Evolutionary conservation across 805 yeast species (phyloP), one percentile per base, ranked within the genome.

Genomic region (Zygosaccharomyces kombuchaensis): DNA sequence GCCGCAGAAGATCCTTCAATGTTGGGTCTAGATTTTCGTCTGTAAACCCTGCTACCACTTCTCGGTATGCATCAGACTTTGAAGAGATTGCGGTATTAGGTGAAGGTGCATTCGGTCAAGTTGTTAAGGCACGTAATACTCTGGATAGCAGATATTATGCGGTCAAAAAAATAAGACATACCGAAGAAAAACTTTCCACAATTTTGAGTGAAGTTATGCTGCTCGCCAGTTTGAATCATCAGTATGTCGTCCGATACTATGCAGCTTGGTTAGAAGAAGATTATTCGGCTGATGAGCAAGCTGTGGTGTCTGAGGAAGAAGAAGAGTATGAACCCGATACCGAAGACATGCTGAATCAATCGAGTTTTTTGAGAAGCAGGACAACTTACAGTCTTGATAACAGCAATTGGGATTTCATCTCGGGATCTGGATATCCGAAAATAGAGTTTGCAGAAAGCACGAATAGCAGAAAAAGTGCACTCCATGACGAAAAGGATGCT

Each of bases 211-310:
- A 93, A 59, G 99, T 93, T 0, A 81, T 90, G 78, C 75, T 95
- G 9, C 74, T 93, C 54, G 96, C 98, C 2, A 74, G 98, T 49
- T 72, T 93, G 43, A 91, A 90, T 56, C 97, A 93, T 60, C 97
- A 90, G 61, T 91, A 88, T 63, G 96, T 93, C 34, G 99, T 93
- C 3, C 71, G 99, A 46, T 93, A 93, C 66, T 93, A 87, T 66
- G 95, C 97, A 2, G 96, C 97, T 0, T 93, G 99, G 99, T 77
- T 91, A 4, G 97, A 90, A 60, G 95, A 87, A 45, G 82, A 81
- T 23, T 47, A 39, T 48, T 53, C 58, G 58, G n/a, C 26, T 3
- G 69, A 63, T 26, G 72, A 66, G n/a, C 64, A 55, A 29, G 71
- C 64, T 2, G 56, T 68, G 13, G 68, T 57, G 10, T 59, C 64